A percentile compares a stretch with the other conserved stretches of the same genome.
These are phyloP conservation scores for Cordyceps cateniannulata DNA, from an alignment of 2,329 filamentous ascomycete species.

Conservation along the genomic window DNA sequence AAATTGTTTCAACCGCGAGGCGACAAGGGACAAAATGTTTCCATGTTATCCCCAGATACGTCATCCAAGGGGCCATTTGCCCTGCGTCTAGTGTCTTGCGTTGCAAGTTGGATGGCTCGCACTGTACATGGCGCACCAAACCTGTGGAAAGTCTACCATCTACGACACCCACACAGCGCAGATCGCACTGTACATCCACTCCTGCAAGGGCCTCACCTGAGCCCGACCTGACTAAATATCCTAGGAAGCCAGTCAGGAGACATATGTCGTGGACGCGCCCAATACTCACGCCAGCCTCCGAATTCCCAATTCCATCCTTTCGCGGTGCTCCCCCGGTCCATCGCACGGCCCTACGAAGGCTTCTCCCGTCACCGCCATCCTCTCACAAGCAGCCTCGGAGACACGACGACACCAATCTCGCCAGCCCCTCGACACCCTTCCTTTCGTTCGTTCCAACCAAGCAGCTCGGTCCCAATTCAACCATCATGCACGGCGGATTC, in stretches of 20 bases:
- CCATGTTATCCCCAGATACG: neutral
- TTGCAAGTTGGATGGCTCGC: neutral
- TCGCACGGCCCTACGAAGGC: neutral
- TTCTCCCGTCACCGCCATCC: neutral
- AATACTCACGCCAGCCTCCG: neutral
- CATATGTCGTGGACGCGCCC: neutral
- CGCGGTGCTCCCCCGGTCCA: neutral
- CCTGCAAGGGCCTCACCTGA: constrained; percentile 3
- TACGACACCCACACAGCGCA: neutral
- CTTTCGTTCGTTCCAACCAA: neutral
- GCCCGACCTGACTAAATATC: neutral
- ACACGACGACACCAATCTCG: constrained; percentile 2
- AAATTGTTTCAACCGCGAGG: neutral
- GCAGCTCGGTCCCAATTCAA: neutral
- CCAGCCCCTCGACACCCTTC: neutral
- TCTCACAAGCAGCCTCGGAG: neutral
- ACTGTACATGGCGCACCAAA: neutral
- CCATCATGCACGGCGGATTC: neutral
- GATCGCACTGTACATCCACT: constrained; percentile 11
- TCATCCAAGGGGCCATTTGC: neutral
- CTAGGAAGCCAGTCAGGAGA: neutral
- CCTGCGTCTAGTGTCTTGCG: neutral
- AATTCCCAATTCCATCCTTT: neutral
- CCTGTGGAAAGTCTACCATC: neutral
- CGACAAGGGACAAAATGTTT: neutral